Conservation (phyloP, 2,329 filamentous ascomycete genomes). For the Beauveria asiatica region DNA sequence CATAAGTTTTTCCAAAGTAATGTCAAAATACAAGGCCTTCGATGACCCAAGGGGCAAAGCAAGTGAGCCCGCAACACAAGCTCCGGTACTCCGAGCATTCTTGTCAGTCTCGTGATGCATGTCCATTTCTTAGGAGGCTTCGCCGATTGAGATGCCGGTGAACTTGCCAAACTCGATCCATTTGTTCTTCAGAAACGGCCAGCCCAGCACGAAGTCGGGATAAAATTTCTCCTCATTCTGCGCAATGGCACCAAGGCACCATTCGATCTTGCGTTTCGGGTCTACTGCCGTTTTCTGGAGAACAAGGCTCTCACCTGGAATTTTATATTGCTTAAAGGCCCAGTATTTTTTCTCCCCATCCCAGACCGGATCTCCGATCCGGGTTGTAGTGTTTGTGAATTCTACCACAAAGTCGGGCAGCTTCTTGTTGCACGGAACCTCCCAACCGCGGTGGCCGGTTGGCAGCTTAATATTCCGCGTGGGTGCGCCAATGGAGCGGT, state of each 20-base stretch:
- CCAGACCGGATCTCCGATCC: accelerated
- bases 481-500: background rate
- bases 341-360: background rate
- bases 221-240: background rate
- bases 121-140: background rate
- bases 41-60: no score
- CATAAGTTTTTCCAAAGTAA: no score
- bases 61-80: no score
- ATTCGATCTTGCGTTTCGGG: no score
- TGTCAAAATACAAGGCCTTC: no score
- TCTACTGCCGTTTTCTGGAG: background rate
- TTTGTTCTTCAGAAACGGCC: background rate
- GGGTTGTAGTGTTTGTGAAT: background rate
- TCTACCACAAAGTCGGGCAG: background rate
- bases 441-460: background rate
- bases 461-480: background rate
- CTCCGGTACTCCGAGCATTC: background rate
- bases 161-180: background rate
- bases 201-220: background rate
- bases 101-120: background rate
- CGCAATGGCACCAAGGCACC: background rate
- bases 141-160: background rate
- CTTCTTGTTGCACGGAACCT: background rate
- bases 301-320: background rate
- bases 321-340: background rate